Percentiles rank a stretch among this genome's conserved stretches.
Conservation (phyloP, 257 asterid genomes). For the Primulina tabacum region DNA sequence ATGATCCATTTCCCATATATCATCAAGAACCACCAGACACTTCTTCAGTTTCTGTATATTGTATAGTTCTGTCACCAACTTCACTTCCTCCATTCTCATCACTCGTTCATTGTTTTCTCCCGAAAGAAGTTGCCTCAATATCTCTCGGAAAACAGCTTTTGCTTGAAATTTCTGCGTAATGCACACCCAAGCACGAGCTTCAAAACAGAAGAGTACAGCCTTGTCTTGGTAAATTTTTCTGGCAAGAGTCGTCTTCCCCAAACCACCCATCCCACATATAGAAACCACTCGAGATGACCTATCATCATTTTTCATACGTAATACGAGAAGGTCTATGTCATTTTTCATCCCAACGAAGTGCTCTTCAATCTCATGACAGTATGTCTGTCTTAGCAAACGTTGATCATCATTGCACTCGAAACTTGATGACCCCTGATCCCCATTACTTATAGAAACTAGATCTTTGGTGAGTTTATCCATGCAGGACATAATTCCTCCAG, state of each 20-base stretch:
- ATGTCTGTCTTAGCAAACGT: slow-evolving; percentile 2
- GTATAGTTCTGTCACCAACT: slow-evolving; percentile 13
- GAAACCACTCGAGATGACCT: slow-evolving; percentile 1
- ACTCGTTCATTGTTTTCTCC: too few species aligned
- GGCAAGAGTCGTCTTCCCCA: slow-evolving; percentile 21
- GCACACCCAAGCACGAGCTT: slow-evolving; percentile 30
- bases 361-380: not conserved
- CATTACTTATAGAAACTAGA: not conserved
- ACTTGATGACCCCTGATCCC: too few species aligned
- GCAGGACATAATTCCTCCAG: not conserved
- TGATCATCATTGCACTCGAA: not conserved
- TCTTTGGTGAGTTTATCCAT: not conserved
- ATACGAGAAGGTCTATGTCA: not conserved
- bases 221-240: slow-evolving; percentile 6
- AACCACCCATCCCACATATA: slow-evolving; percentile 18
- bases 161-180: slow-evolving; percentile 23
- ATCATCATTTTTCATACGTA: not conserved
- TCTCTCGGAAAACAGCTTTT: slow-evolving; percentile 12
- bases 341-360: slow-evolving; percentile 24
- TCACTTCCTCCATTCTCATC: not conserved
- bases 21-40: slow-evolving; percentile 23
- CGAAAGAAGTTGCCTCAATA: slow-evolving; percentile 22
- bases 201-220: not conserved
- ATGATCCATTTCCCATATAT: slow-evolving; percentile 10
- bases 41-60: not conserved